phyloP scores from a whole-genome alignment of 2,329 filamentous ascomycete species.

The Bisporella sp. region DNA sequence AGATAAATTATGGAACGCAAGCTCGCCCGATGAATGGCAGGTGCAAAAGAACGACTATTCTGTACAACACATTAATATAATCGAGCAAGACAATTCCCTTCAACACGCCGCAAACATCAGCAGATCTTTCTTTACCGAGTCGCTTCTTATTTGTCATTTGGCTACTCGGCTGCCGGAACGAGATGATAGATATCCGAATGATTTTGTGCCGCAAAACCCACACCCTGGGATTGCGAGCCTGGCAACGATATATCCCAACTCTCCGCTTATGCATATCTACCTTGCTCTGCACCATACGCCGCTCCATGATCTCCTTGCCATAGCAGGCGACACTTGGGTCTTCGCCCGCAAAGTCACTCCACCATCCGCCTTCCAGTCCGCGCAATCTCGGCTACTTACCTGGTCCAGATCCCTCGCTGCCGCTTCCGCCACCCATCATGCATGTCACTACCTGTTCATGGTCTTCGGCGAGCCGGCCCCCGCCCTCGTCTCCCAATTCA shows the following conservation, averaged over 20 bases:
- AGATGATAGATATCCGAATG: slow-evolving; percentile 25
- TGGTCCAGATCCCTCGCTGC: slow-evolving; percentile 41
- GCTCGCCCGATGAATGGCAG: slow-evolving; percentile 40
- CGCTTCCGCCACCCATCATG: slow-evolving; percentile 40
- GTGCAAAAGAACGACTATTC: slow-evolving; percentile 8
- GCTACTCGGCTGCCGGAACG: slow-evolving; percentile 19
- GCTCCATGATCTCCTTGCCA: slow-evolving; percentile 49
- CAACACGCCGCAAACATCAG: slow-evolving; percentile 3
- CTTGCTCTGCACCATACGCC: slow-evolving; percentile 51
- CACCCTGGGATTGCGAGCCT: slow-evolving; percentile 12
- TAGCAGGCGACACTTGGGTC: slow-evolving; percentile 51
- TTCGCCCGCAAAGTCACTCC: slow-evolving; percentile 46
- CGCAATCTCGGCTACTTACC: slow-evolving; percentile 38
- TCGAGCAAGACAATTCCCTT: slow-evolving; percentile 9
- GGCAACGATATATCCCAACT: slow-evolving; percentile 35
- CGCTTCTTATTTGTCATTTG: slow-evolving; percentile 19
- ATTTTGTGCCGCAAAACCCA: slow-evolving; percentile 8
- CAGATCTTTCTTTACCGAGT: slow-evolving; percentile 16
- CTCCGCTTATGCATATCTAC: slow-evolving; percentile 44
- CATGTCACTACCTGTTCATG: slow-evolving; percentile 42
- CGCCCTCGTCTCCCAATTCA: slow-evolving; percentile 5
- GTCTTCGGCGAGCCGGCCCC: slow-evolving; percentile 32
- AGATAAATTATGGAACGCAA: slow-evolving; percentile 42
- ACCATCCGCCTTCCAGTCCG: slow-evolving; percentile 36
- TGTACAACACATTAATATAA: slow-evolving; percentile 9